Evolutionary conservation across 2,329 filamentous ascomycete genomes (phyloP).

Genomic region (Pseudopithomyces chartarum): DNA sequence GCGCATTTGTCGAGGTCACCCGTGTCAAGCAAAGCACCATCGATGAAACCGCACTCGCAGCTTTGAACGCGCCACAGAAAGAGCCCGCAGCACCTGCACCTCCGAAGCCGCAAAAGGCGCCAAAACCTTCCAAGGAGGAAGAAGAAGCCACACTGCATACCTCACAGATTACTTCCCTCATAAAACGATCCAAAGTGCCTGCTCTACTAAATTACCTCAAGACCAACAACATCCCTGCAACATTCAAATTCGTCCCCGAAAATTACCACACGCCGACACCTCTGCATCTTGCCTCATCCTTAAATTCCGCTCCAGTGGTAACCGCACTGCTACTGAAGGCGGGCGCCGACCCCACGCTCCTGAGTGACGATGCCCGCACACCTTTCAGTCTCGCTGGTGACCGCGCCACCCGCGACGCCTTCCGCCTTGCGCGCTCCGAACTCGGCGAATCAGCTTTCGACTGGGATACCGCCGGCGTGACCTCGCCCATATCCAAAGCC

Average conservation of each 20-base stretch:
- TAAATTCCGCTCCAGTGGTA: conserved; percentile 79
- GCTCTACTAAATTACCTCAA: conserved; percentile 83
- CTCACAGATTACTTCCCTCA: conserved; percentile 83
- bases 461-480: conserved; percentile 79
- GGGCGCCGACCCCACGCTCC: conserved; percentile 72
- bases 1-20: conserved; percentile 91
- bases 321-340: conserved; percentile 76
- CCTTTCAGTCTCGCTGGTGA: conserved; percentile 88
- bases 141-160: conserved; percentile 84
- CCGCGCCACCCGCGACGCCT: conserved; percentile 83
- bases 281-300: conserved; percentile 82
- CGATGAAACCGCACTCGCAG: conserved; percentile 65
- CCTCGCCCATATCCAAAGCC: conserved; percentile 68
- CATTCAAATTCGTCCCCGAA: conserved; percentile 76
- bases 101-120: conserved; percentile 53
- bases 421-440: conserved; percentile 83
- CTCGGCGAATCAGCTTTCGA: conserved; percentile 77
- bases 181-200: conserved; percentile 87
- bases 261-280: conserved; percentile 80
- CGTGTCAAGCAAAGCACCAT: conserved; percentile 84
- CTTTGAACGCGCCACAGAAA: conserved; percentile 51
- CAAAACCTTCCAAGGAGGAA: conserved; percentile 78
- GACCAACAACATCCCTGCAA: conserved; percentile 71
- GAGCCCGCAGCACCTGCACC: conserved; percentile 44
- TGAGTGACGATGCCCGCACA: conserved; percentile 72